Evolutionary conservation across 208 protist species (phyloP), one percentile per base, ranked within the genome.

Genomic region (Novymonas esmeraldas): DNA sequence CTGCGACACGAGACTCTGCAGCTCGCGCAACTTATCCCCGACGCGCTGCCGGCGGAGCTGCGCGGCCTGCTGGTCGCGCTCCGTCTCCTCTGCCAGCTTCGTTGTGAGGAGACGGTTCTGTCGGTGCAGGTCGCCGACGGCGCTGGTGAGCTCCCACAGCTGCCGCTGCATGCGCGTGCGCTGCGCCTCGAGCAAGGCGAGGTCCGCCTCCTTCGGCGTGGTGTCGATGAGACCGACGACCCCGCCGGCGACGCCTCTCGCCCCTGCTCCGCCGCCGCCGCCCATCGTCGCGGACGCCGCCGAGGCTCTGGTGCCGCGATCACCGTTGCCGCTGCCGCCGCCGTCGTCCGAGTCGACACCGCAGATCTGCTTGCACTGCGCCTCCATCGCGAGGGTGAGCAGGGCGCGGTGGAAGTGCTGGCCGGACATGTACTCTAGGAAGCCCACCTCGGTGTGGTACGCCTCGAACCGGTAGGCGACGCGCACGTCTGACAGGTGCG

Each of bases 391-490:
- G 2, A 91, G 76, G 16, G 91, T 93, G 44, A 92, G 75, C 57
- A 94, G 29, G 20, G 91, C 84, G 56, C 80, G 84, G 45, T 77
- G 82, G 28, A 96, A 90, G n/a, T 78, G 65, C n/a, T 85, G 78
- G n/a, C 86, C 85, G 6, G 80, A 82, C 58, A 93, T 81, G 62
- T 92, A 90, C 74, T 96, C 88, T 29, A 96, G 67, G 20, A 85
- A 80, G n/a, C 85, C 78, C 13, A 97, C 64, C 70, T 98, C 94
- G 6, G 69, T 88, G 79, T 98, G 92, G 58, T 95, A 96, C 11
- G 89, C 84, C 44, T 98, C 94, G 68, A 88, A 98, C 51, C 94
- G 92, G 66, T 92, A 98, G 16, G 85, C 88, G 3, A 95, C 85
- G 36, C 94, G 90, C 3, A 97, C 79, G 64, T 94, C 79, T 16